Conservation (phyloP, 306 rosid species). For the Quercus agrifolia region DNA sequence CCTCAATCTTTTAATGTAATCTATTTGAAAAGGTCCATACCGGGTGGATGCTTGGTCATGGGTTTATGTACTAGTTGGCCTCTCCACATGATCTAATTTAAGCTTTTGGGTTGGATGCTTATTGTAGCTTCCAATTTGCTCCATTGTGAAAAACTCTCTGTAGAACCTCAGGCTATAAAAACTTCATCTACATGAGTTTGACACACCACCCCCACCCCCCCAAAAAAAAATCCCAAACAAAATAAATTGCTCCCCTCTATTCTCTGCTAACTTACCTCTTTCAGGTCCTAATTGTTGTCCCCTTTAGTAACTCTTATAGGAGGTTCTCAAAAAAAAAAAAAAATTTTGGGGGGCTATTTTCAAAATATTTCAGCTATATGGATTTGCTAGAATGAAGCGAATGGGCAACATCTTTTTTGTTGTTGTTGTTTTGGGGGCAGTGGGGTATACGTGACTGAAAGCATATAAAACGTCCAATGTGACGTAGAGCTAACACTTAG, state of each 20-base stretch:
- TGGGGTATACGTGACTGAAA: not conserved
- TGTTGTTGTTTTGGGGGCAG: too few species aligned
- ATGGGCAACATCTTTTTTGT: too few species aligned
- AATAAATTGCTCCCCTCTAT: not conserved
- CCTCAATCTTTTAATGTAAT: constrained; percentile 17
- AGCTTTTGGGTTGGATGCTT: not conserved
- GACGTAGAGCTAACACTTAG: constrained; percentile 1
- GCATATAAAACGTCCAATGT: not conserved
- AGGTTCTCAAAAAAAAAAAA: not conserved
- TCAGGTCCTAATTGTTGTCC: not conserved
- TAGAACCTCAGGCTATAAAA: not conserved
- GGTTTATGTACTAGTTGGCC: too few species aligned
- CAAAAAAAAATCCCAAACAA: not conserved
- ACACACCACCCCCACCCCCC: not conserved
- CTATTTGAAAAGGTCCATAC: not conserved
- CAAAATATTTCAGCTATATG: constrained; percentile 11
- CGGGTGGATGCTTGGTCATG: not conserved
- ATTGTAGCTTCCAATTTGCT: not conserved
- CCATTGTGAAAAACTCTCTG: not conserved
- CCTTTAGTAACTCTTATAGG: not conserved
- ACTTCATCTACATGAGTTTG: not conserved
- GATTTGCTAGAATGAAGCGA: not conserved
- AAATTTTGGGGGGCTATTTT: not conserved
- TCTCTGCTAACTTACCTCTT: not conserved
- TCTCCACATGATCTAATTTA: too few species aligned